A percentile compares a stretch with the other conserved stretches of the same genome.
phyloP scores from a whole-genome alignment of 768 basidiomycete species.

The Multifurca ochricompacta region DNA sequence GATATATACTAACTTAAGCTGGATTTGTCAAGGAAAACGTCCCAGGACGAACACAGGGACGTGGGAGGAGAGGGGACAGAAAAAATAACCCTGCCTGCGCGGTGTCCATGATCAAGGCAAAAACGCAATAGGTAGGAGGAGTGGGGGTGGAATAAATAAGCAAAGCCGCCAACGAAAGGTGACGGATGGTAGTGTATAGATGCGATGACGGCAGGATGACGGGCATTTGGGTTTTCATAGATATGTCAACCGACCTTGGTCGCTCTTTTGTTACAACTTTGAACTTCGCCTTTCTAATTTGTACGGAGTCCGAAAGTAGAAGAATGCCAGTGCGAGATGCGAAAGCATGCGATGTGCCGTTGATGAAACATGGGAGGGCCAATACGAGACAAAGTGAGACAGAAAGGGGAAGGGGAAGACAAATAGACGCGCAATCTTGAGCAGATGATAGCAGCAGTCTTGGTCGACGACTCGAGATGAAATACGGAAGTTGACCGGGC shows the following conservation, averaged over 20 bases:
- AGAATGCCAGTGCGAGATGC: slow-evolving; percentile 30
- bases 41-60: slow-evolving; percentile 35
- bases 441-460: slow-evolving; percentile 19
- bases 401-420: neutral
- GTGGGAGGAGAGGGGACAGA: slow-evolving; percentile 25
- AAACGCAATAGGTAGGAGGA: slow-evolving; percentile 10
- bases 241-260: slow-evolving; percentile 26
- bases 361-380: slow-evolving; percentile 19
- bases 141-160: slow-evolving; percentile 21
- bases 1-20: slow-evolving; percentile 11
- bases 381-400: slow-evolving; percentile 8
- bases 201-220: slow-evolving; percentile 24
- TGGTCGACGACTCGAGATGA: slow-evolving; percentile 38
- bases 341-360: slow-evolving; percentile 22
- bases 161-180: slow-evolving; percentile 8
- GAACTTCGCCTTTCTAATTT: slow-evolving; percentile 25
- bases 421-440: slow-evolving; percentile 16
- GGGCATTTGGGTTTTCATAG: slow-evolving; percentile 24
- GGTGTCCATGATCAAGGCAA: slow-evolving; percentile 24
- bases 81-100: slow-evolving; percentile 28
- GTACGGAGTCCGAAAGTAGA: slow-evolving; percentile 25
- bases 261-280: slow-evolving; percentile 35
- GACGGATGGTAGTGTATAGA: slow-evolving; percentile 23
- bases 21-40: slow-evolving; percentile 25
- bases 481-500: slow-evolving; percentile 33